Conservation (phyloP, 2,329 filamentous ascomycete genomes). For the Botrytis elliptica region DNA sequence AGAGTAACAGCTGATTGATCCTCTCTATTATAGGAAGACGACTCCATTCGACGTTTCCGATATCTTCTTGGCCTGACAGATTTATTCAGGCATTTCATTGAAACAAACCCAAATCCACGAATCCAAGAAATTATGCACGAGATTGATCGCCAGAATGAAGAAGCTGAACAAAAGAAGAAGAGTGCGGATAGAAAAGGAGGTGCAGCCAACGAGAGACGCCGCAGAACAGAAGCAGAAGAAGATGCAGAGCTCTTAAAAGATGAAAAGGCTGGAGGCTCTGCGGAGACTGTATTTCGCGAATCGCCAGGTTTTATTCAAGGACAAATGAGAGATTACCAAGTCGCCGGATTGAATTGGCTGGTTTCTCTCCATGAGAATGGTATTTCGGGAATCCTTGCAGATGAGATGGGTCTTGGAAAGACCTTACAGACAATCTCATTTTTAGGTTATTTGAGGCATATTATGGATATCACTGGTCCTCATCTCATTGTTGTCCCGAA, state of each 20-base stretch:
- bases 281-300: conserved; percentile 88
- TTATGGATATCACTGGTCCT: conserved; percentile 84
- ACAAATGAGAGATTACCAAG: conserved; percentile 92
- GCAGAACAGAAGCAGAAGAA: conserved; percentile 95
- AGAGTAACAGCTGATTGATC: neutral
- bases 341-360: conserved; percentile 94
- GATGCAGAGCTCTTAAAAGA: conserved; percentile 86
- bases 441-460: conserved; percentile 87
- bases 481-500: conserved; percentile 93
- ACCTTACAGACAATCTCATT: conserved; percentile 97
- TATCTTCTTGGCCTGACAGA: conserved; percentile 95
- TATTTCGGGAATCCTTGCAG: conserved; percentile 95
- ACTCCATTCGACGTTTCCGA: conserved; percentile 88
- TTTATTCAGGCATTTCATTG: conserved; percentile 97
- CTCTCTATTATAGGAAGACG: conserved; percentile 69
- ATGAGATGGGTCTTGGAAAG: conserved; percentile 98
- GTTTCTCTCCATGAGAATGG: conserved; percentile 97
- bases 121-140: conserved; percentile 92
- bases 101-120: conserved; percentile 91
- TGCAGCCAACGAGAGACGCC: conserved; percentile 71
- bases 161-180: conserved; percentile 69
- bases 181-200: conserved; percentile 78
- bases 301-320: conserved; percentile 85
- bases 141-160: conserved; percentile 89
- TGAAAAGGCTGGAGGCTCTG: conserved; percentile 82